These are phyloP conservation scores for Penicillium sclerotiorum DNA, from an alignment of 2,329 filamentous ascomycete species.

Conservation along the genomic window DNA sequence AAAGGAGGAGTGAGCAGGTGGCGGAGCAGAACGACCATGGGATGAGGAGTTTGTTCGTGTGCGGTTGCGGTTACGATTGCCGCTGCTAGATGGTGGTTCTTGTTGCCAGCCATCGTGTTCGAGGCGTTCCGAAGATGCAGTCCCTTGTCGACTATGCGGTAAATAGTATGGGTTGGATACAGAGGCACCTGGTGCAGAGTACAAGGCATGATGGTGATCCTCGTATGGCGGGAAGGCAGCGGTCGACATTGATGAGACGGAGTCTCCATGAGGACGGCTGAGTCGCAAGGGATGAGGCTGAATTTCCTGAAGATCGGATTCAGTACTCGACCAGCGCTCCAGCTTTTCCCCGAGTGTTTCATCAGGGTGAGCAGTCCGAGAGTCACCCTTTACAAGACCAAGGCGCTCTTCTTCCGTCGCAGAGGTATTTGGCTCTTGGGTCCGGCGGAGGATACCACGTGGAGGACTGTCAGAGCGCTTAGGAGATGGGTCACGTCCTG, in stretches of 20 bases:
- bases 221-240: slow-evolving; percentile 32
- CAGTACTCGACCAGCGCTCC: slow-evolving; percentile 28
- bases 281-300: slow-evolving; percentile 21
- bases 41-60: slow-evolving; percentile 24
- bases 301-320: slow-evolving; percentile 19
- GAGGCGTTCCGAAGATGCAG: slow-evolving; percentile 17
- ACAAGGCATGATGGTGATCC: slow-evolving; percentile 28
- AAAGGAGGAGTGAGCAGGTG: slow-evolving; percentile 26
- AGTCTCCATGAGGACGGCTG: slow-evolving; percentile 25
- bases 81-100: slow-evolving; percentile 3
- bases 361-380: slow-evolving; percentile 27
- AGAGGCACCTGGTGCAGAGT: slow-evolving; percentile 10
- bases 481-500: slow-evolving; percentile 24
- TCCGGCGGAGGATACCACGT: slow-evolving; percentile 46
- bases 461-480: slow-evolving; percentile 29
- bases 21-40: slow-evolving; percentile 19
- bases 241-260: slow-evolving; percentile 27
- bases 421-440: slow-evolving; percentile 44
- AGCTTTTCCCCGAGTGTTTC: slow-evolving; percentile 33
- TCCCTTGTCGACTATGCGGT: slow-evolving; percentile 15
- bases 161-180: slow-evolving; percentile 28
- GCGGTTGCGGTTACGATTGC: slow-evolving; percentile 11
- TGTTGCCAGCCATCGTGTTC: slow-evolving; percentile 19
- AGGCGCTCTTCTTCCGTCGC: slow-evolving; percentile 81
- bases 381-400: slow-evolving; percentile 79